Evolutionary conservation across 148 eudicot species (phyloP), one percentile per base, ranked within the genome.

Genomic region (Rheum nobile): DNA sequence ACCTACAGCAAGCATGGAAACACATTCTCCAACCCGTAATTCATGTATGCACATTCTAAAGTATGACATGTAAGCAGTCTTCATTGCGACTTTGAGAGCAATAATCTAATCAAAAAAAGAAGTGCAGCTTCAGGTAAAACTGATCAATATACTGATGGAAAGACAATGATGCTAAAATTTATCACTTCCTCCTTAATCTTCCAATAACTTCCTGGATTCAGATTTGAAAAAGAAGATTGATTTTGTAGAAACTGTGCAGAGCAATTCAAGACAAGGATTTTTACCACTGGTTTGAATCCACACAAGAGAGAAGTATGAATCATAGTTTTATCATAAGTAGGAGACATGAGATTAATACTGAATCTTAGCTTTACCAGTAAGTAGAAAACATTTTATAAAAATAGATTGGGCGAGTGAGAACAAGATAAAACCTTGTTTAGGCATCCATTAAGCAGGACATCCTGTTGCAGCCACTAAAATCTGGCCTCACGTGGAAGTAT

Each of bases 401-500:
- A 57, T 8, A 12, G 67, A 57, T 31, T 61, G 13, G 38, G n/a
- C 31, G 31, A 63, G 38, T 63, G 38, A 12, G 68, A 63, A 65
- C 39, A 65, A 65, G 70, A 65, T 65, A 16, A 65, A 34, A 65
- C 70, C 70, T 59, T 59, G 34, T 59, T 59, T 9, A 59, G 34
- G 67, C 22, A 17, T 59, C 67, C 67, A 28, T 26, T 59, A 28
- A 59, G 34, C 67, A 65, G 39, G 70, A 14, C 39, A 16, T 32
- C 21, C 21, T 29, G 39, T 63, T 31, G 69, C 38, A 63, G 10
- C 69, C 69, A 63, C 38, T 31, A 63, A 32, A 13, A 8, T 16
- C 69, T 31, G 69, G 34, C 69, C 69, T 63, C 69, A 63, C 31
- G 69, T 63, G 21, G 69, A 63, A 63, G 69, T 31, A 32, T 19